Evolutionary conservation across 768 basidiomycete species (phyloP).

Genomic region (Artomyces pyxidatus): DNA sequence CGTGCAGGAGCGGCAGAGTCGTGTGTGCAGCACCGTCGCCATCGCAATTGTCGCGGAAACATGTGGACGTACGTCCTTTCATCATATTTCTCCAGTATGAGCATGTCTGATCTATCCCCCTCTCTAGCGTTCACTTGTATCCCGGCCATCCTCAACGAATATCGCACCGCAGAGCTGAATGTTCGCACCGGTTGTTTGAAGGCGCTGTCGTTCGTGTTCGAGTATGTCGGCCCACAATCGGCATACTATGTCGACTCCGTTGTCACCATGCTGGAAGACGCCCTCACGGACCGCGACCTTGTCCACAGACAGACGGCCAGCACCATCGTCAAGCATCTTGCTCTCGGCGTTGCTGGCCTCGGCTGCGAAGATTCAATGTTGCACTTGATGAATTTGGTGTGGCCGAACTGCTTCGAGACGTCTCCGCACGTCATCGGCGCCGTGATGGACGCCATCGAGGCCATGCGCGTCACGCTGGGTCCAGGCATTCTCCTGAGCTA

Average conservation of each 20-base stretch:
- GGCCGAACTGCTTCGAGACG: constrained; percentile 99
- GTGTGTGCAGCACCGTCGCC: constrained; percentile 97
- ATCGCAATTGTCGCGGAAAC: constrained; percentile 95
- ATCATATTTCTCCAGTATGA: neutral
- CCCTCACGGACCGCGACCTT: constrained; percentile 94
- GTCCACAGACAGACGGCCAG: constrained; percentile 98
- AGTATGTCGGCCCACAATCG: constrained; percentile 96
- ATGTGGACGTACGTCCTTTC: constrained; percentile 52
- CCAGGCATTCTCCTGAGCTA: constrained; percentile 91
- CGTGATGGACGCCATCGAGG: constrained; percentile 97
- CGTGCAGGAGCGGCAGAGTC: constrained; percentile 97
- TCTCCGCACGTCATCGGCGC: constrained; percentile 97
- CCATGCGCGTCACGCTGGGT: constrained; percentile 93
- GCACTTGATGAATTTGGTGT: constrained; percentile 95
- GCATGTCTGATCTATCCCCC: constrained; percentile 6
- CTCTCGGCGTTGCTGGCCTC: constrained; percentile 92
- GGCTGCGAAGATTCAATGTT: constrained; percentile 98
- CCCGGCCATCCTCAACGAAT: constrained; percentile 97
- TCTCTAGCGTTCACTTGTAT: constrained; percentile 89
- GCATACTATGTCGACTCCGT: constrained; percentile 96
- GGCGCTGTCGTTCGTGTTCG: constrained; percentile 97
- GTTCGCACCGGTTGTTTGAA: constrained; percentile 98
- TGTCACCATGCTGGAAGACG: constrained; percentile 97
- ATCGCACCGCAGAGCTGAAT: constrained; percentile 96
- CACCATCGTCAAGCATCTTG: constrained; percentile 97